Evolutionary conservation across 1,284 basidiomycete species (phyloP).

Genomic region (Schizophyllum commune): DNA sequence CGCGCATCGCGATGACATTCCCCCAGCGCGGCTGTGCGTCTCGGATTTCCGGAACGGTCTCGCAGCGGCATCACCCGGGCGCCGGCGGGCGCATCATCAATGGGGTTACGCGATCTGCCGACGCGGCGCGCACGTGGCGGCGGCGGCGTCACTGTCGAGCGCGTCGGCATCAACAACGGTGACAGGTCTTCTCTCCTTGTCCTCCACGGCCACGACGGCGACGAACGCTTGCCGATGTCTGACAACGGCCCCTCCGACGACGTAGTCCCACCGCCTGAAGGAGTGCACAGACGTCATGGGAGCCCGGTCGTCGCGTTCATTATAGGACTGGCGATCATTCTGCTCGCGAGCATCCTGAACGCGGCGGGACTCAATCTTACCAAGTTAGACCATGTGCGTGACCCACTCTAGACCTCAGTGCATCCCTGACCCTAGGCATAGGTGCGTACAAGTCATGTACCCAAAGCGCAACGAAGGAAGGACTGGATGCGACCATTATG

Average conservation of each 20-base stretch:
- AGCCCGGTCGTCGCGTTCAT: conserved; percentile 64
- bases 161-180: not conserved
- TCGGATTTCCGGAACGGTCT: not conserved
- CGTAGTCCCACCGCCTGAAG: not conserved
- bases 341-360: conserved; percentile 74
- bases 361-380: conserved; percentile 55
- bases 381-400: conserved; percentile 9
- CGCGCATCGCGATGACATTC: not conserved
- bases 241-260: not conserved
- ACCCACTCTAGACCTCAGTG: conserved; percentile 9
- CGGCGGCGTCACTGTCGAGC: not conserved
- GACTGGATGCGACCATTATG: conserved; percentile 77
- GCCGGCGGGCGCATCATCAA: not conserved
- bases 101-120: not conserved
- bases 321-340: conserved; percentile 73
- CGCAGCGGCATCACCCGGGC: not conserved
- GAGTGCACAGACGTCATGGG: not conserved
- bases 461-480: conserved; percentile 56
- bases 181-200: not conserved
- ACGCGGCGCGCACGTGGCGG: not conserved
- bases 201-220: not conserved
- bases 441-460: conserved; percentile 65
- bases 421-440: conserved; percentile 15
- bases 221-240: not conserved
- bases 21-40: not conserved